Evolutionary conservation across 345 rosid genomes (phyloP), one percentile per base, ranked within the genome.

Genomic region (Turnera subulata): DNA sequence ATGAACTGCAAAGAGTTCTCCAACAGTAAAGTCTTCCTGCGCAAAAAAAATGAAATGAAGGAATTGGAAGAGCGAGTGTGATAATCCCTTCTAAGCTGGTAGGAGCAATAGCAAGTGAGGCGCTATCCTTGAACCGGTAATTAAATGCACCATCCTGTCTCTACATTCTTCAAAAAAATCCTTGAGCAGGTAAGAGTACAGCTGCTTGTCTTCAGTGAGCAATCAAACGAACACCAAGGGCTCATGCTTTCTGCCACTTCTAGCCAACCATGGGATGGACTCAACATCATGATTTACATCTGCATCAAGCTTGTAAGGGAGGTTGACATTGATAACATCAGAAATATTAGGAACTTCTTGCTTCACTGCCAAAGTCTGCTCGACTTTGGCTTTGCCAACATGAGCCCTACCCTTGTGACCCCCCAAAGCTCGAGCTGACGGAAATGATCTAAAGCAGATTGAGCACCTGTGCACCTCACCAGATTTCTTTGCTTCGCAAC

Each of bases 351-450:
- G 42, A 45, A 22, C 56, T 7, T 59, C 69, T 26, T 55, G 69
- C 25, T 52, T 59, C 46, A 55, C 32, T 35, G 18, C 60, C 16
- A 12, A 22, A 24, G 29, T 23, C 29, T 50, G 53, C 24, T 64
- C 37, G 35, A 51, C 68, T 66, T 51, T 61, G 26, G 61, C 58
- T 56, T 61, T 71, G 54, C 15, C 33, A 51, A 55, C 2, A 44
- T 81, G 84, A 58, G 60, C 50, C 72, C 70, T 29, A 8, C 35
- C 77, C 67, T 58, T 77, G 60, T 62, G 73, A 44, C 73, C 73
- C 22, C 73, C 73, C 52, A 62, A 55, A 33, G 67, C 73, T 56
- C 61, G 78, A 46, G 76, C 80, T 23, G 85, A 70, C 11, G 49
- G 46, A 46, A 79, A 76, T 32, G 6, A 33, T 77, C 58, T 81